Evolutionary conservation across 768 basidiomycete genomes (phyloP).

Genomic region (Albatrellus ellisii): DNA sequence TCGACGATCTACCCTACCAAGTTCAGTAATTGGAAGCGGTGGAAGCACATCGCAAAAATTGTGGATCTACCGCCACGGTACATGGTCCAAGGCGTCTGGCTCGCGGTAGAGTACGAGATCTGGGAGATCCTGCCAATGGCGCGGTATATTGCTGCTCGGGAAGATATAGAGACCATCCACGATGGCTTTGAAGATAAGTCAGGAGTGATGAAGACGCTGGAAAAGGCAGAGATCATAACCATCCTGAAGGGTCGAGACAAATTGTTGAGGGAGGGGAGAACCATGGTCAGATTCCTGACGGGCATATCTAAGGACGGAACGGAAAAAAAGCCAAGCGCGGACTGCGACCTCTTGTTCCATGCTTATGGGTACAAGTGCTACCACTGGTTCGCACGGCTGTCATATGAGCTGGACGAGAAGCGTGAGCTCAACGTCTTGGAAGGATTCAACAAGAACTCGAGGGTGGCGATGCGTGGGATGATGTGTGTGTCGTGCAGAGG

Average conservation of each 20-base stretch:
- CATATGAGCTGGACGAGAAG: neutral
- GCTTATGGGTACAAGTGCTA: neutral
- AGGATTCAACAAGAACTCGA: neutral
- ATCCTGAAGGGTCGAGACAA: neutral
- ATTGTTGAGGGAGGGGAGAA: neutral
- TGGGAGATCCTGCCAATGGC: neutral
- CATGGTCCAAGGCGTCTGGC: neutral
- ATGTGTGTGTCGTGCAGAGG: neutral
- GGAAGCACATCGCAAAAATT: neutral
- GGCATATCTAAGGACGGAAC: neutral
- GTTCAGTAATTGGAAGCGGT: neutral
- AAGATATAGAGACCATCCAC: neutral
- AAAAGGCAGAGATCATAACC: neutral
- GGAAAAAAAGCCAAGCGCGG: neutral
- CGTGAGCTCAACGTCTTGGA: neutral
- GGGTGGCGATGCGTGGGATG: neutral
- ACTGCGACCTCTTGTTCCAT: neutral
- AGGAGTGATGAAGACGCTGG: neutral
- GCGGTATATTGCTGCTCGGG: neutral
- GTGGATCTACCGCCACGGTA: neutral
- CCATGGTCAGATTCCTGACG: neutral
- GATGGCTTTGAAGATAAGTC: neutral
- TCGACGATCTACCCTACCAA: slow-evolving; percentile 1
- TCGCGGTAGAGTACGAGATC: neutral
- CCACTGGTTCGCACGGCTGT: neutral